A percentile compares a stretch with the other conserved stretches of the same genome.
Evolutionary conservation across 2,329 filamentous ascomycete species (phyloP).

Genomic region (Colletotrichum nymphaeae): DNA sequence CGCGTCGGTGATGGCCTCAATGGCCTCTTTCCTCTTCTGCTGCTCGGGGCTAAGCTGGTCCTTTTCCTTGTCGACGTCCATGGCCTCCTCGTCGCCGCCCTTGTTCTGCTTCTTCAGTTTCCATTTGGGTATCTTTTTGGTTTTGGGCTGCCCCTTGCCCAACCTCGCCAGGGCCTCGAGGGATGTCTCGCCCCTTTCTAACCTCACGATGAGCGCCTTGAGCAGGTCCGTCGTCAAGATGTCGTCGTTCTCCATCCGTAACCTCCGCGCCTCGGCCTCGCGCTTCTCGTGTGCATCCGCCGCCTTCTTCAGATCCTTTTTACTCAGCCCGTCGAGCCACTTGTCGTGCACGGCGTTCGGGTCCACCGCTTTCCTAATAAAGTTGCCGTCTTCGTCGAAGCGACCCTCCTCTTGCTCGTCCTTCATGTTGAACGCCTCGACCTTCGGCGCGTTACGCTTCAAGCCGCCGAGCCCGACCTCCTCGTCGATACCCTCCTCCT

Average conservation of each 20-base stretch:
- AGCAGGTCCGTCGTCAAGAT: conserved; percentile 80
- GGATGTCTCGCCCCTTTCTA: conserved; percentile 86
- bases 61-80: conserved; percentile 76
- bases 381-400: conserved; percentile 94
- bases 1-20: conserved; percentile 87
- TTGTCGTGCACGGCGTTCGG: conserved; percentile 90
- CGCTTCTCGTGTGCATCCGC: conserved; percentile 88
- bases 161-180: conserved; percentile 88
- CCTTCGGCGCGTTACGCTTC: conserved; percentile 91
- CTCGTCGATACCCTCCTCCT: conserved; percentile 83
- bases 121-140: conserved; percentile 71
- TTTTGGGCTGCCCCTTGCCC: conserved; percentile 72
- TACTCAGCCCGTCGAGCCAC: conserved; percentile 93
- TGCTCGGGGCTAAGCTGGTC: conserved; percentile 75
- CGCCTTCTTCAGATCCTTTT: conserved; percentile 91
- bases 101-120: conserved; percentile 76
- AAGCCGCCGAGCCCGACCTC: conserved; percentile 91
- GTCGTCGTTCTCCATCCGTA: conserved; percentile 79
- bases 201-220: conserved; percentile 74
- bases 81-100: conserved; percentile 60
- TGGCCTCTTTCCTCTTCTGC: conserved; percentile 74
- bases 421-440: conserved; percentile 96
- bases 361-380: conserved; percentile 87
- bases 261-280: conserved; percentile 79
- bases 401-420: conserved; percentile 90